Percentiles rank a stretch among this genome's conserved stretches.
These are phyloP conservation scores for Hanseniaspora jakobsenii DNA, from an alignment of 805 yeast genomes.

Conservation along the genomic window DNA sequence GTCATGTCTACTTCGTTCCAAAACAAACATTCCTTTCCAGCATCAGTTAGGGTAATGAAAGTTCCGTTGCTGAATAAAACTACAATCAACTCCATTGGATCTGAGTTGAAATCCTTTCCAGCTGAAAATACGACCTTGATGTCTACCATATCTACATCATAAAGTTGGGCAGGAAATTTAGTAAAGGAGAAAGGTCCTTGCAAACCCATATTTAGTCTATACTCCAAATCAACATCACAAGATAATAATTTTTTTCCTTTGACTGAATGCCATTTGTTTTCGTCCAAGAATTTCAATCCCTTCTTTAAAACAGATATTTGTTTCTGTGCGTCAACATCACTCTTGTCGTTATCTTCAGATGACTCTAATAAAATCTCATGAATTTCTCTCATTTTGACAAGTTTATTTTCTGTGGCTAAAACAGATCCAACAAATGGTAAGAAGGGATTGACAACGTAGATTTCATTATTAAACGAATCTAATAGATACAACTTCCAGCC, in stretches of 20 bases:
- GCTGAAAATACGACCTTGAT: neutral
- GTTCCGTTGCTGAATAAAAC: slow-evolving; percentile 4
- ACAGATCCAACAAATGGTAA: slow-evolving; percentile 30
- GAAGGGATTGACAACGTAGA: slow-evolving; percentile 55
- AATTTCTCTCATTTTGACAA: neutral
- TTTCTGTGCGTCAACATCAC: no score
- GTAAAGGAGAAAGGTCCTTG: slow-evolving; percentile 13
- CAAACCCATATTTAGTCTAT: slow-evolving; percentile 9
- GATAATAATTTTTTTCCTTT: neutral
- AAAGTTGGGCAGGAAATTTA: slow-evolving; percentile 3
- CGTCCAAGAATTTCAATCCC: neutral
- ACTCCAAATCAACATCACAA: neutral
- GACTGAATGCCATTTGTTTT: neutral
- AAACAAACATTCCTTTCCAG: neutral
- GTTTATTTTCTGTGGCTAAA: neutral
- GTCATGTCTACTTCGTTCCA: neutral
- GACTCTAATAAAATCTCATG: neutral
- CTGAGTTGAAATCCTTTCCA: neutral
- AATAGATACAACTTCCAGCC: slow-evolving; percentile 42
- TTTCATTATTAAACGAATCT: slow-evolving; percentile 41
- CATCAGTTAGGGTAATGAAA: neutral
- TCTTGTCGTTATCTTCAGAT: no score
- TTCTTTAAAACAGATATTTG: neutral
- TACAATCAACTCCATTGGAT: slow-evolving; percentile 5
- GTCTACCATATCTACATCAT: slow-evolving; percentile 2